phyloP scores from a whole-genome alignment of 2,329 filamentous ascomycete species.

The Herpotrichia juniperi region DNA sequence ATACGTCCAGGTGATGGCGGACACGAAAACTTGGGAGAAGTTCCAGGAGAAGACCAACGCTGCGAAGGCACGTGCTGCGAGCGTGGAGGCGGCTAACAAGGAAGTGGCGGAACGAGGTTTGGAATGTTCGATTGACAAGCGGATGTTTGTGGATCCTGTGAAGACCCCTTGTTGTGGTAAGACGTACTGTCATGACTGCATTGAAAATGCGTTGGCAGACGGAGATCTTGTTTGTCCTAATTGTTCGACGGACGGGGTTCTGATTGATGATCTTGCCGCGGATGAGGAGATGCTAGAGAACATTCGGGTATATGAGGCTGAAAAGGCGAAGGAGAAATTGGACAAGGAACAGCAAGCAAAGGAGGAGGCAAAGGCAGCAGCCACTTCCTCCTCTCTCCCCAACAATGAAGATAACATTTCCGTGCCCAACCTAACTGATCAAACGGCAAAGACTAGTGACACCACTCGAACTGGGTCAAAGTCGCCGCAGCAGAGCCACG shows the following conservation, averaged over 20 bases:
- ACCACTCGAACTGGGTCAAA: conserved; percentile 22
- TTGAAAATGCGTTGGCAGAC: conserved; percentile 97
- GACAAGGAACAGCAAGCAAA: conserved; percentile 50
- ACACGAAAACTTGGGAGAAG: conserved; percentile 95
- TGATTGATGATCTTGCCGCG: conserved; percentile 86
- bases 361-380: conserved; percentile 36
- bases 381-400: conserved; percentile 30
- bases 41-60: conserved; percentile 94
- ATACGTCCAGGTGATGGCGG: conserved; percentile 94
- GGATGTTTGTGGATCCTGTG: conserved; percentile 97
- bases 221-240: conserved; percentile 95
- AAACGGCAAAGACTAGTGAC: conserved; percentile 28
- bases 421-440: conserved; percentile 24
- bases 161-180: conserved; percentile 98
- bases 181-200: conserved; percentile 99
- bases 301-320: conserved; percentile 75
- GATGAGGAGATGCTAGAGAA: conserved; percentile 81
- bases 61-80: conserved; percentile 81
- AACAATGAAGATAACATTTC: conserved; percentile 34
- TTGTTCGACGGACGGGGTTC: conserved; percentile 87
- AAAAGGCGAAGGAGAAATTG: conserved; percentile 54
- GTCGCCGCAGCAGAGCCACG: conserved; percentile 22
- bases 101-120: conserved; percentile 86
- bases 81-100: conserved; percentile 77
- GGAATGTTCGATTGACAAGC: conserved; percentile 95